Evolutionary conservation across 176 grass and related monocot genomes (phyloP).

Genomic region (Raddia guianensis): DNA sequence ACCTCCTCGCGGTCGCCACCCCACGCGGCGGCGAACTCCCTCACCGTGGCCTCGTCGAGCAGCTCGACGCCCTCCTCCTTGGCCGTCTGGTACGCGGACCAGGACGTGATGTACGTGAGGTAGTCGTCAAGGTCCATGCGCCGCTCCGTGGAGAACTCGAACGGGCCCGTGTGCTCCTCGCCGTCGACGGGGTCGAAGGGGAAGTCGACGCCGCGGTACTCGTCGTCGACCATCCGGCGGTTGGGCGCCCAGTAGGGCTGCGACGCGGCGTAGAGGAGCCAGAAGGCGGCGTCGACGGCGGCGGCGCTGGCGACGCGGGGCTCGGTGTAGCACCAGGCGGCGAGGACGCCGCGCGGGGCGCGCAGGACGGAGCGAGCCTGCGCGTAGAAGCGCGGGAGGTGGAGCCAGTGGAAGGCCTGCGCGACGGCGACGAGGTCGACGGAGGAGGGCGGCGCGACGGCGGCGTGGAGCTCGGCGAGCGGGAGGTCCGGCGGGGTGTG

Average conservation of each 20-base stretch:
- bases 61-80: conserved; percentile 70
- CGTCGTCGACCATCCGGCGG: conserved; percentile 66
- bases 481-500: conserved; percentile 51
- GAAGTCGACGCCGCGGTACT: conserved; percentile 65
- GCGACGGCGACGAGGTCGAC: conserved; percentile 80
- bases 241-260: conserved; percentile 65
- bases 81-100: conserved; percentile 92
- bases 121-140: conserved; percentile 61
- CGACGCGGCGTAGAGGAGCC: conserved; percentile 58
- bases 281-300: conserved; percentile 69
- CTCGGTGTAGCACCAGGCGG: conserved; percentile 89
- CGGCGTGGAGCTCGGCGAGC: conserved; percentile 37
- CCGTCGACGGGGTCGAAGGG: conserved; percentile 69
- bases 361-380: conserved; percentile 56
- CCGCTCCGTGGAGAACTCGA: conserved; percentile 65
- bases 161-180: conserved; percentile 56
- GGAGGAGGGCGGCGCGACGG: conserved; percentile 49
- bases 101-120: conserved; percentile 78
- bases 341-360: conserved; percentile 56
- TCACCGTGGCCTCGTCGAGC: conserved; percentile 51
- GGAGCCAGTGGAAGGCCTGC: conserved; percentile 90
- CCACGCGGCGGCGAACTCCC: conserved; percentile 56
- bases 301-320: conserved; percentile 50
- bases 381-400: conserved; percentile 73
- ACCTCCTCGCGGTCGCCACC: conserved; percentile 44